Conservation (phyloP, 2,329 filamentous ascomycete genomes). For the Pseudocercospora ulei region DNA sequence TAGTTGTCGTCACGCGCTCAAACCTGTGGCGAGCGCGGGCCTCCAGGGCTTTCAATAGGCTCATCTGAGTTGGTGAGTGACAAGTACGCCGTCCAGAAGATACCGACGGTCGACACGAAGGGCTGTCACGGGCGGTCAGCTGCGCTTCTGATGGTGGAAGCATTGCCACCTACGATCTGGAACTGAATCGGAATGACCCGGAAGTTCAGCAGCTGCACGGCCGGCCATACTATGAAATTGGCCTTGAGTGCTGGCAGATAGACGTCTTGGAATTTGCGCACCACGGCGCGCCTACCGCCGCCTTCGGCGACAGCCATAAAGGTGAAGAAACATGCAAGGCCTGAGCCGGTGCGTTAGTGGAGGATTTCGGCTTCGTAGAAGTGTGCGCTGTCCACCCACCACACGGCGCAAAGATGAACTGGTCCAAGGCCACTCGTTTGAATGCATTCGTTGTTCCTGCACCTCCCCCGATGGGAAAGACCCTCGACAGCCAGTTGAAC, state of each 20-base stretch:
- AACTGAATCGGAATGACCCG: slow-evolving; percentile 88
- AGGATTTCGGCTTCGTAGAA: neutral
- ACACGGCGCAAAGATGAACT: slow-evolving; percentile 83
- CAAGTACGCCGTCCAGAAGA: slow-evolving; percentile 94
- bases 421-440: slow-evolving; percentile 85
- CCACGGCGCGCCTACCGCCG: slow-evolving; percentile 68
- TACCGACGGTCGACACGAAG: slow-evolving; percentile 90
- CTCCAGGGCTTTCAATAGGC: slow-evolving; percentile 30
- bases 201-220: slow-evolving; percentile 95
- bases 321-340: slow-evolving; percentile 80
- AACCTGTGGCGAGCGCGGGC: slow-evolving; percentile 11
- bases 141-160: neutral
- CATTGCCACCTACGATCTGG: slow-evolving; percentile 64
- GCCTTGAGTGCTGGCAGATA: slow-evolving; percentile 90
- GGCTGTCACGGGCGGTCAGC: slow-evolving; percentile 49
- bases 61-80: slow-evolving; percentile 86
- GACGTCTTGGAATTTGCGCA: slow-evolving; percentile 81
- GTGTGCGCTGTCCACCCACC: slow-evolving; percentile 43
- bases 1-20: neutral
- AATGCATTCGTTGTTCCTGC: slow-evolving; percentile 58
- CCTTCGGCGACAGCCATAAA: slow-evolving; percentile 95
- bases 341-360: slow-evolving; percentile 32
- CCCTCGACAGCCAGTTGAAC: slow-evolving; percentile 74
- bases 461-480: slow-evolving; percentile 65
- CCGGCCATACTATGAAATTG: slow-evolving; percentile 90